Evolutionary conservation across 1,284 basidiomycete species (phyloP).

Genomic region (Gomphus bonarii): DNA sequence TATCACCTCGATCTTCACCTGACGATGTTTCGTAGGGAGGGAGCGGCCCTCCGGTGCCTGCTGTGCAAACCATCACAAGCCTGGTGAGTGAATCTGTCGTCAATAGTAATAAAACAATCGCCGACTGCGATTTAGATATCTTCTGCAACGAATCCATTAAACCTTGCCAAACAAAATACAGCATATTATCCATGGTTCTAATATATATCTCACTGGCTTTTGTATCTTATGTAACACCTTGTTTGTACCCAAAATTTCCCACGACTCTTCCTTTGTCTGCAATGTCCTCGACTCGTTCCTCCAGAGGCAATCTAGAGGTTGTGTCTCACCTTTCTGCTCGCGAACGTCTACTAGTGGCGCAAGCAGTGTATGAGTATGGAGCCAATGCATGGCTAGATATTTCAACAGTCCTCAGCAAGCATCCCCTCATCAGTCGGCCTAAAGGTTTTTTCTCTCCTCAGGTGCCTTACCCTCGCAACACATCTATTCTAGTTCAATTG

Average conservation of each 20-base stretch:
- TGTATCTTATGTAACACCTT: not conserved
- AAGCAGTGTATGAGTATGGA: slow-evolving; percentile 81
- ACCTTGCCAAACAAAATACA: slow-evolving; percentile 11
- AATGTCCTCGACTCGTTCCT: slow-evolving; percentile 11
- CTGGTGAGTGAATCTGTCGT: slow-evolving; percentile 1
- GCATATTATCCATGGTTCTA: slow-evolving; percentile 11
- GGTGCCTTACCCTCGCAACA: slow-evolving; percentile 23
- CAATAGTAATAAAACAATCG: not conserved
- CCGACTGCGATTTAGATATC: slow-evolving; percentile 1
- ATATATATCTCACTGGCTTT: not conserved
- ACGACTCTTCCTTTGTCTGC: slow-evolving; percentile 4
- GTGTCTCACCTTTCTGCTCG: slow-evolving; percentile 19
- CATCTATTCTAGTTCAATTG: slow-evolving; percentile 12
- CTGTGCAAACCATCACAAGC: slow-evolving; percentile 11
- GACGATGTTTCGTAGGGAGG: slow-evolving; percentile 1
- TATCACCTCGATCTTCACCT: not conserved
- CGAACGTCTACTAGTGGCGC: slow-evolving; percentile 69
- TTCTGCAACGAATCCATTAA: slow-evolving; percentile 10
- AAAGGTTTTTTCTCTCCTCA: slow-evolving; percentile 56
- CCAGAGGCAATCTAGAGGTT: not conserved
- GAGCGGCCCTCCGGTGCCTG: slow-evolving; percentile 2
- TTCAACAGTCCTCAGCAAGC: slow-evolving; percentile 53
- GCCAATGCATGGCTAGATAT: slow-evolving; percentile 61
- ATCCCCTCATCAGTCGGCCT: slow-evolving; percentile 55
- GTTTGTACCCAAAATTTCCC: slow-evolving; percentile 8